These are phyloP conservation scores for Coemansia biformis DNA, from an alignment of 192 early-diverging fungal species.

Conservation along the genomic window DNA sequence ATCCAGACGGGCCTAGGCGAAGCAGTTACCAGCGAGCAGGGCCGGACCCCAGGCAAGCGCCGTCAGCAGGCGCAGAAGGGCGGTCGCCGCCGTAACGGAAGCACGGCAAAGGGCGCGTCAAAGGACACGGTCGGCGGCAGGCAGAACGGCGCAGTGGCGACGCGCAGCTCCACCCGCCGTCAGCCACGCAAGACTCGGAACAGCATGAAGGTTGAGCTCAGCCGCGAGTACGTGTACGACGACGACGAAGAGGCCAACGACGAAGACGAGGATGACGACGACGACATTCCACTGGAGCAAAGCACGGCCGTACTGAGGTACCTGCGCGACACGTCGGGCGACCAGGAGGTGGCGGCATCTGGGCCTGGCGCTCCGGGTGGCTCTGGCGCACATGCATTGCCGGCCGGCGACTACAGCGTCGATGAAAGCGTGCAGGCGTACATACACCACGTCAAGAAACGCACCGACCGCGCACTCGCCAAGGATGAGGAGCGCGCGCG, in stretches of 20 bases:
- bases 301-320: conserved; percentile 8
- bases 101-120: conserved; percentile 8
- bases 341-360: conserved; percentile 23
- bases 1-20: conserved; percentile 7
- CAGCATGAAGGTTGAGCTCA: conserved; percentile 35
- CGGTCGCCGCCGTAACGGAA: conserved; percentile 10
- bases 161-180: conserved; percentile 12
- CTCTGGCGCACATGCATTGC: not conserved
- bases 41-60: conserved; percentile 11
- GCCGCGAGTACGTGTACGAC: conserved; percentile 39
- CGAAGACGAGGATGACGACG: conserved; percentile 23
- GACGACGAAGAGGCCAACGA: conserved; percentile 30
- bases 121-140: conserved; percentile 6
- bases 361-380: not conserved
- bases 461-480: conserved; percentile 37
- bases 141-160: not conserved
- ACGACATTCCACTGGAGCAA: conserved; percentile 26
- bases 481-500: conserved; percentile 35
- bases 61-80: conserved; percentile 11
- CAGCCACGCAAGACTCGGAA: conserved; percentile 14
- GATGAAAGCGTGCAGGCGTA: conserved; percentile 46
- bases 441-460: conserved; percentile 43
- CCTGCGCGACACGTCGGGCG: not conserved
- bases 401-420: conserved; percentile 24
- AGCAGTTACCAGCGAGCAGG: conserved; percentile 3